Evolutionary conservation across 208 protist species (phyloP).

Genomic region (Borovskyia barvae): DNA sequence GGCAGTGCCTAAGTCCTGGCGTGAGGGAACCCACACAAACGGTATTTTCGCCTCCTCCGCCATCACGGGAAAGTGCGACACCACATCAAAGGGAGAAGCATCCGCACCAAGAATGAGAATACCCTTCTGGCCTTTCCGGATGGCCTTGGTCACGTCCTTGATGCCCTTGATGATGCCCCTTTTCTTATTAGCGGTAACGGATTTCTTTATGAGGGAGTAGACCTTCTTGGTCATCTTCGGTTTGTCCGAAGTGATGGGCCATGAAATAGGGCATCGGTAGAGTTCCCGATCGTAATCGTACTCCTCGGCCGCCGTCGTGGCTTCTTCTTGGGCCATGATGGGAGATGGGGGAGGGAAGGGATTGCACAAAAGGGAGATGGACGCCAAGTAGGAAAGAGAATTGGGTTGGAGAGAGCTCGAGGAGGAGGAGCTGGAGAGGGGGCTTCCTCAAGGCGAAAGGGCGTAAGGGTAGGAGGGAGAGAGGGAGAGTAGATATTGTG

Average conservation of each 20-base stretch:
- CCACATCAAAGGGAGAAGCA: conserved; percentile 91
- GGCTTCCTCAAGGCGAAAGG: neutral
- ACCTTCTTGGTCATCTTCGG: conserved; percentile 96
- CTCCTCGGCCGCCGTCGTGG: conserved; percentile 46
- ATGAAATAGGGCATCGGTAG: conserved; percentile 92
- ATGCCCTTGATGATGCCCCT: conserved; percentile 91
- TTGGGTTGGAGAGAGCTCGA: neutral
- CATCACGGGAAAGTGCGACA: conserved; percentile 93
- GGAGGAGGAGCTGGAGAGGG: neutral
- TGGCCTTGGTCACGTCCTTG: conserved; percentile 93
- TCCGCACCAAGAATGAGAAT: conserved; percentile 91
- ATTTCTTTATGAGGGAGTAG: conserved; percentile 92
- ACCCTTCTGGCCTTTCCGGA: conserved; percentile 91
- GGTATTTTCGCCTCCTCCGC: conserved; percentile 92
- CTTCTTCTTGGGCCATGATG: conserved; percentile 59
- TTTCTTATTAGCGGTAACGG: conserved; percentile 89
- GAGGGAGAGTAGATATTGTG: too few relatives aligned
- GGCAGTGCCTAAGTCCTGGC: conserved; percentile 89
- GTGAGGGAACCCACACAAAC: conserved; percentile 93
- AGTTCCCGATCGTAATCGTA: conserved; percentile 93
- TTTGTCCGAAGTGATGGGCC: conserved; percentile 86
- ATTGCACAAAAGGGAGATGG: neutral
- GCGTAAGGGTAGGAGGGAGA: too few relatives aligned
- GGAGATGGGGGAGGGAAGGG: neutral
- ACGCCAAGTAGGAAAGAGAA: conserved; percentile 2